Evolutionary conservation across 1,284 basidiomycete genomes (phyloP).

Genomic region (Ustilago esculenta): DNA sequence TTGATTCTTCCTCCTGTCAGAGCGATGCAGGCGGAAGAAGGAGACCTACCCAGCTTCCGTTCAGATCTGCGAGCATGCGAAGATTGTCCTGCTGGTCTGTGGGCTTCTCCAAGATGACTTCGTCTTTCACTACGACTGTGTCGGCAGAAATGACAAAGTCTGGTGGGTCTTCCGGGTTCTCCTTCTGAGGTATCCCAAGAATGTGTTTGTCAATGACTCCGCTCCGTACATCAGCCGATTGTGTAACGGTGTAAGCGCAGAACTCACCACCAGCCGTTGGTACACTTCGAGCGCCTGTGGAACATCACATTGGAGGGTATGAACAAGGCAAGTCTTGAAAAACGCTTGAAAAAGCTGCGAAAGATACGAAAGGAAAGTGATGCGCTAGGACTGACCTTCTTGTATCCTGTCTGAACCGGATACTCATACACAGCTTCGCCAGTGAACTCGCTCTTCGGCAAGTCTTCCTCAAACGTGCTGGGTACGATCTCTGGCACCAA

Average conservation of each 20-base stretch:
- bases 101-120: slow-evolving; percentile 85
- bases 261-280: slow-evolving; percentile 50
- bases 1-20: no score
- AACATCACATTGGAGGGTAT: not conserved
- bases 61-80: slow-evolving; percentile 86
- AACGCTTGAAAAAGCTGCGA: no score
- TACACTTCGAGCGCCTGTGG: slow-evolving; percentile 66
- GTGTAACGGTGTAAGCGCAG: no score
- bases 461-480: slow-evolving; percentile 85
- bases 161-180: slow-evolving; percentile 82
- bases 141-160: slow-evolving; percentile 85
- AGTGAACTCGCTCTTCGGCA: slow-evolving; percentile 75
- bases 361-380: no score
- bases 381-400: slow-evolving; percentile 73
- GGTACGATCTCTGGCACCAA: slow-evolving; percentile 85
- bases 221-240: no score
- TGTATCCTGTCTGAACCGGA: slow-evolving; percentile 87
- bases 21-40: not conserved
- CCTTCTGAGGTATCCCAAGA: slow-evolving; percentile 38
- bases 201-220: no score
- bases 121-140: slow-evolving; percentile 60
- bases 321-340: no score
- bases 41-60: slow-evolving; percentile 66
- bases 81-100: slow-evolving; percentile 81
- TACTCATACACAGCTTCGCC: slow-evolving; percentile 83